Base-by-base conservation (phyloP, 2,329 filamentous ascomycete species). In the Aspergillus udagawae region DNA sequence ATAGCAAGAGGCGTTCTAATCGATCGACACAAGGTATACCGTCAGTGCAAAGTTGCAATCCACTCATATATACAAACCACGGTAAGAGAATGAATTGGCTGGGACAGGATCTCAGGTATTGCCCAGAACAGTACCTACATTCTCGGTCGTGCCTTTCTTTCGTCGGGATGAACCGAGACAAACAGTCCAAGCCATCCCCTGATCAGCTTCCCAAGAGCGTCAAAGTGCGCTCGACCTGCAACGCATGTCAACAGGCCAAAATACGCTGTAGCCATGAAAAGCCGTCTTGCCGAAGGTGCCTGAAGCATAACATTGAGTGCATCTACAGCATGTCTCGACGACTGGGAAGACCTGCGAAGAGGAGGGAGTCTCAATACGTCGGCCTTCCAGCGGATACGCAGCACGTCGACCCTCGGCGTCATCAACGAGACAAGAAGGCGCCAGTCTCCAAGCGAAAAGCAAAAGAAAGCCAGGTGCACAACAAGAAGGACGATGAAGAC, bases 201-300 rank as follows among this genome's bases (percentile, higher is more conserved):
- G 53, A 60, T 21, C 56, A 50, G 8, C 60, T 72, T 1, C 69
- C 69, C 17, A 70, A 68, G 27, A 73, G 70, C 29, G 69, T 72
- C 42, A 73, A 73, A 49, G 64, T 73, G 21, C 69, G 72, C 49
- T 72, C 70, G 5, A 74, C 72, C 7, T 74, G 72, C 62, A 73
- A 74, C 55, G 70, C 72, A n/a, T 74, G 72, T 25, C 72, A 74
- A 49, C 70, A 73, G 53, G 72, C 72, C 9, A 74, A 74, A 42
- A 73, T 74, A 17, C 67, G 71, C 7, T 74, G 72, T 63, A 71
- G 71, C 25, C 72, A 74, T 57, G 70, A 73, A 53, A 72, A 67
- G 23, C 70, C 70, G 7, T 67, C 70, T 1, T 74, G 72, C 57
- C 67, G 66, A 17, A 61, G 72, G 32, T 74, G 72, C 32, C 68